Base-by-base conservation (phyloP, 78 protist genomes). In the slime mould (Dictyostelium discoideum) region DNA sequence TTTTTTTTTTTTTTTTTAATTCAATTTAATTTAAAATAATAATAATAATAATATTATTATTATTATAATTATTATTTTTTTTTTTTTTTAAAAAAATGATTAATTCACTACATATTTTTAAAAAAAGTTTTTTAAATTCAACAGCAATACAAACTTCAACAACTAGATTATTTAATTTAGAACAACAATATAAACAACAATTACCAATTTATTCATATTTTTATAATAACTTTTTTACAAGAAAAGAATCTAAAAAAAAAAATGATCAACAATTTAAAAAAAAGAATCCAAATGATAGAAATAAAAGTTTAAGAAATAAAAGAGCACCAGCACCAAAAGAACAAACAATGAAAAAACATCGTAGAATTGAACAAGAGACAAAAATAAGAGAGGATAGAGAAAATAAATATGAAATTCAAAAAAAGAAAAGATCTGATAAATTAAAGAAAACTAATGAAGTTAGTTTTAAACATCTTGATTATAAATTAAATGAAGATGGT, bases 201-300 rank as follows among this genome's bases (percentile, higher is more conserved):
- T 26, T 69, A 69, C 46, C 81, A 74, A 69, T 26, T 24, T 69
- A 69, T 69, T 74, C 46, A 74, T 37, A 74, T 18, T 74, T 74
- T 14, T 16, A 20, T 37, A 29, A 74, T 32, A 37, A 37, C 7
- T 74, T 74, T 74, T 74, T 74, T 32, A 74, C 81, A 29, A 74
- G 37, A 74, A 74, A 39, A 37, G 81, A 74, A 74, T 32, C 81
- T 3, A 74, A 5, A 74, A 74, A 32, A 16, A 74, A 74, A 3
- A 37, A 37, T 16, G 24, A 74, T 4, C 4, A 11, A 37, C 37
- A 26, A 1, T 22, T 20, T 1, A 29, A 37, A 74, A 74, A 37
- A 37, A 26, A 74, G 1, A 74, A 74, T 37, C 46, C 81, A 74
- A 74, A 74, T 74, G 81, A 74, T 74, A 74, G 81, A 37, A 37